Evolutionary conservation across 2,329 filamentous ascomycete species (phyloP), one percentile per base, ranked within the genome.

Genomic region (Hymenoscyphus linearis): DNA sequence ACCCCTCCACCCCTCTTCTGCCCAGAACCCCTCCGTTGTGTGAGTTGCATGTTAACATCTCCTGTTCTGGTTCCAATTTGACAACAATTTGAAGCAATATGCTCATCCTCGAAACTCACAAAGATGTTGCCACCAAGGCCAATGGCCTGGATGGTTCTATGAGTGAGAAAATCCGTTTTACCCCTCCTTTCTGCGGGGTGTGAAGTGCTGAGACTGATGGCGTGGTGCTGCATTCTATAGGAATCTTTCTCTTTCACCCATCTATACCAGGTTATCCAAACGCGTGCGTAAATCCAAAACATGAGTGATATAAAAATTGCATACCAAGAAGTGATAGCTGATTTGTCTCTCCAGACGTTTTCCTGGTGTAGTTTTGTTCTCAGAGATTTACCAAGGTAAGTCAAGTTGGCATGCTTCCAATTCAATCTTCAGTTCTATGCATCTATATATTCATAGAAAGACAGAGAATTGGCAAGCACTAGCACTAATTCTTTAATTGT

Each of bases 301-400:
- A 22, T 31, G 14, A 27, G 25, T 35, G 47, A 47, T 9, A 27
- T 36, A 35, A 37, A 53, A 36, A 27, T 36, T 36, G 56, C 35
- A 47, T 47, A 18, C 40, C n/a, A 47, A 13, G 9, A 47, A 16
- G n/a, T 10, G 22, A 22, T 3, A 25, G 54, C 52, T 68, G 58
- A 67, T 9, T 58, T 4, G 3, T n/a, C n/a, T 60, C 25, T 59
- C n/a, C 62, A 85, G 84, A 34, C 80, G 81, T 56, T 96, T 96
- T 71, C 92, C 92, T 0, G 92, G 90, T 22, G 90, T 97, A 4
- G 88, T 90, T 14, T 81, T 97, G 60, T 97, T 96, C 74, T 93
- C 88, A 69, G 93, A 97, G 77, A 97, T 97, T 70, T 97, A 97
- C 73, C 93, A 97, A 86, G 92, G 91, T 92, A 75, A 12, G 65